These are phyloP conservation scores for Fragilaria radians DNA, from an alignment of 108 stramenopile genomes.

Conservation along the genomic window DNA sequence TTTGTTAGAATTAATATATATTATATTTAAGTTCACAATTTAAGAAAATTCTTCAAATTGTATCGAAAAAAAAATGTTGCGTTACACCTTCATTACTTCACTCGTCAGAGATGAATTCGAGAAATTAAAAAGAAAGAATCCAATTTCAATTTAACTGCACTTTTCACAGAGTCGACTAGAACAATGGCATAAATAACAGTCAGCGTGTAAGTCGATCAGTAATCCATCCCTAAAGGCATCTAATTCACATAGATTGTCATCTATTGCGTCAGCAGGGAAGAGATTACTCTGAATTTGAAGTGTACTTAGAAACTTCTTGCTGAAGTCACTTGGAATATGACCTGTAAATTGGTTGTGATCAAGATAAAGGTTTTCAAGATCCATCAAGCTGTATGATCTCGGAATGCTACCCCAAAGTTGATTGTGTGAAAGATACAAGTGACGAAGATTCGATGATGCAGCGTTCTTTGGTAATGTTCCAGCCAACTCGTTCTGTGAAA, in stretches of 20 bases:
- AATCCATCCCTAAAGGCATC: background rate
- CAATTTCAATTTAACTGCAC: no score
- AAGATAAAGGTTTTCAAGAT: background rate
- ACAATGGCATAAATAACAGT: background rate
- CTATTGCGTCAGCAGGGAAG: background rate
- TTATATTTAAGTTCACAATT: no score
- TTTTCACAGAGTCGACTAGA: background rate
- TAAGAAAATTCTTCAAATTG: no score
- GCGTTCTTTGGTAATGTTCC: constrained; percentile 33
- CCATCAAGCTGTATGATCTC: constrained; percentile 7
- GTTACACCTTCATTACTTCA: no score
- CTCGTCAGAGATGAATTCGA: no score
- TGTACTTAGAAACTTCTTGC: background rate
- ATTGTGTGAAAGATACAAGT: constrained; percentile 40
- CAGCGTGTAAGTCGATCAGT: background rate
- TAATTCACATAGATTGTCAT: background rate
- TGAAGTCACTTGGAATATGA: background rate
- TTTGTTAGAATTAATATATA: no score
- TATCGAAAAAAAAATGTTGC: no score
- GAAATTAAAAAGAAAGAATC: no score
- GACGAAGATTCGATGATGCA: constrained; percentile 16
- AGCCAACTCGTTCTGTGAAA: constrained; percentile 30
- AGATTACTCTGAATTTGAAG: background rate
- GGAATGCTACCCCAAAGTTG: constrained; percentile 34
- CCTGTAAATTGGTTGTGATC: constrained; percentile 17